These are phyloP conservation scores for Chrysanthemum makinoi DNA, from an alignment of 129 eudicot genomes.

Conservation along the genomic window DNA sequence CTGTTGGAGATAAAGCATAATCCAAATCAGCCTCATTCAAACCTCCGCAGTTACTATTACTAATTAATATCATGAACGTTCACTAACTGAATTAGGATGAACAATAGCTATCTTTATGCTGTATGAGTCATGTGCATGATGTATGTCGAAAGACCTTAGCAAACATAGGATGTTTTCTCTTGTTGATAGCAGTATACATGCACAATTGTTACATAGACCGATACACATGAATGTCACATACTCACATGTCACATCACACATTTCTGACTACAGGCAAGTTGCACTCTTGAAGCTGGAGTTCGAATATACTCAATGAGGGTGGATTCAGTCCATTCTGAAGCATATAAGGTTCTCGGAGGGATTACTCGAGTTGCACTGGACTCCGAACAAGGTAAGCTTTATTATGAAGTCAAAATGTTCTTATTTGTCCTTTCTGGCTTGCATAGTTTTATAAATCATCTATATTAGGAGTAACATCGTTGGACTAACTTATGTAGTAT, in stretches of 20 bases:
- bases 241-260: not conserved
- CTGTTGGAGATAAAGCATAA: not conserved
- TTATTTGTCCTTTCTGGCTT: not conserved
- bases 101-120: too few relatives aligned
- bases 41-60: too few relatives aligned
- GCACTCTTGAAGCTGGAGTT: constrained; percentile 96
- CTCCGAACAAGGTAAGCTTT: constrained; percentile 51
- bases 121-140: too few relatives aligned
- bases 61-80: too few relatives aligned
- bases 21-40: too few relatives aligned
- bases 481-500: not conserved
- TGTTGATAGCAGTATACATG: not conserved
- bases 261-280: constrained; percentile 63
- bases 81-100: too few relatives aligned
- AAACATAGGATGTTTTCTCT: too few relatives aligned
- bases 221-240: constrained; percentile 13
- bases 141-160: too few relatives aligned
- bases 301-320: constrained; percentile 95
- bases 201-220: constrained; percentile 1
- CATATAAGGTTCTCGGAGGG: constrained; percentile 89
- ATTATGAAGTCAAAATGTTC: not conserved
- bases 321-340: constrained; percentile 90
- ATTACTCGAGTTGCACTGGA: constrained; percentile 79
- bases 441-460: not conserved
- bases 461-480: not conserved